phyloP scores from a whole-genome alignment of 2,329 filamentous ascomycete genomes.

The Cercospora brassicicola region DNA sequence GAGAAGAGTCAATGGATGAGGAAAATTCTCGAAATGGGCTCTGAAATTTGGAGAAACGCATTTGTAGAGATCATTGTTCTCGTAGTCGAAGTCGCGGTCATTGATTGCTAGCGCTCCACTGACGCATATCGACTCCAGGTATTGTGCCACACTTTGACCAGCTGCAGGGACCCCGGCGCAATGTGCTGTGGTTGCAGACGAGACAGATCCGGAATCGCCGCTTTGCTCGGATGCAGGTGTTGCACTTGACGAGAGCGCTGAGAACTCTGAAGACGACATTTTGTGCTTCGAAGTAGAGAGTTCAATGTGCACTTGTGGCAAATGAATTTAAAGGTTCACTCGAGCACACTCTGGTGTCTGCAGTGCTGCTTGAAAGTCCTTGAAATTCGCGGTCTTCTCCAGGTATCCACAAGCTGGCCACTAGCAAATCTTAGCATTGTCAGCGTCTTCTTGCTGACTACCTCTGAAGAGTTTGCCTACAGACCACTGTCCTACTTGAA shows the following conservation, averaged over 20 bases:
- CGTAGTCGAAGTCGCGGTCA: slow-evolving; percentile 15
- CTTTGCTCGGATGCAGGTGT: slow-evolving; percentile 6
- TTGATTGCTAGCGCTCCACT: slow-evolving; percentile 13
- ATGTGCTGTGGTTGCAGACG: not conserved
- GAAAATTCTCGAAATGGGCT: slow-evolving; percentile 20
- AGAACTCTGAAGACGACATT: not conserved
- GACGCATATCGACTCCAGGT: slow-evolving; percentile 18
- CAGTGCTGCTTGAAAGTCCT: too few relatives aligned
- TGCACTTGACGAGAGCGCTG: not conserved
- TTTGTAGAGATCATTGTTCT: slow-evolving; percentile 14
- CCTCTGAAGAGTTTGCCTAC: too few relatives aligned
- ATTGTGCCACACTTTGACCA: slow-evolving; percentile 9
- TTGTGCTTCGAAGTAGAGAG: too few relatives aligned
- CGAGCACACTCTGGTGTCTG: not conserved
- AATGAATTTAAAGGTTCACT: too few relatives aligned
- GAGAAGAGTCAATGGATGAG: slow-evolving; percentile 13
- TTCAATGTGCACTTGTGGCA: too few relatives aligned
- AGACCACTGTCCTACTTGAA: too few relatives aligned
- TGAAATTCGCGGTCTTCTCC: too few relatives aligned
- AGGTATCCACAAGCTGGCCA: not conserved
- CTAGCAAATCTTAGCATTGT: not conserved
- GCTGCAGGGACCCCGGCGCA: not conserved
- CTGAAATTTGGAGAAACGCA: slow-evolving; percentile 14
- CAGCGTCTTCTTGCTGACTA: not conserved
- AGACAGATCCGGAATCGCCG: not conserved